Conservation (phyloP, 2,329 filamentous ascomycete genomes). For the Aspergillus pseudoviridinutans region DNA sequence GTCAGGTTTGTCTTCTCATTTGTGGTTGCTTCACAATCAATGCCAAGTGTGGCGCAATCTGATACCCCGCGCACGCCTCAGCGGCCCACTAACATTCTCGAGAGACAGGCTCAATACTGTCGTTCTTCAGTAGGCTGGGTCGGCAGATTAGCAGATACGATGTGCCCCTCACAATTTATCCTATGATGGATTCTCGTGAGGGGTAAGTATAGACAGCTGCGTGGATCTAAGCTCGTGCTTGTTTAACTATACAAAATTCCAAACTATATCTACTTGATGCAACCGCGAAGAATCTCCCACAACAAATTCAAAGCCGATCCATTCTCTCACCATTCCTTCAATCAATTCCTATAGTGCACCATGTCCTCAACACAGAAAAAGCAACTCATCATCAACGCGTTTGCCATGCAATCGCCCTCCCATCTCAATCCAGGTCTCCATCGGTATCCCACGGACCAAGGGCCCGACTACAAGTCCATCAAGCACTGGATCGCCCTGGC, state of each 20-base stretch:
- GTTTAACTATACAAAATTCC: no score
- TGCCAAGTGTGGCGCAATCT: slow-evolving; percentile 9
- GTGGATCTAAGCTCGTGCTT: no score
- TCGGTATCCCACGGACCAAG: slow-evolving; percentile 34
- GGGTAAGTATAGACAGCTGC: neutral
- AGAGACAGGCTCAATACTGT: no score
- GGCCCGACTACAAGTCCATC: slow-evolving; percentile 39
- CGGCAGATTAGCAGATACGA: no score
- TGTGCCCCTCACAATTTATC: neutral
- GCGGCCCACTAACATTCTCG: neutral
- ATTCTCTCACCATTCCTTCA: neutral
- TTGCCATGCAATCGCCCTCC: slow-evolving; percentile 46
- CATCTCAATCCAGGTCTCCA: slow-evolving; percentile 45
- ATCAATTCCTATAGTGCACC: neutral
- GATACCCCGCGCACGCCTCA: slow-evolving; percentile 5
- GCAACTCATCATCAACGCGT: slow-evolving; percentile 46
- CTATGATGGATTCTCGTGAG: neutral
- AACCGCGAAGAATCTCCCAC: no score
- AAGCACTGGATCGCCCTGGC: slow-evolving; percentile 48
- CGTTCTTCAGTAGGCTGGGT: no score
- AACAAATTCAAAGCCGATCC: no score
- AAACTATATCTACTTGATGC: no score
- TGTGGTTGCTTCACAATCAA: slow-evolving; percentile 2
- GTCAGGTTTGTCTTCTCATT: no score
- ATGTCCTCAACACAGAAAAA: slow-evolving; percentile 17